Base-by-base conservation (phyloP, 2,329 filamentous ascomycete species). In the Neofusicoccum kwambonambiense region DNA sequence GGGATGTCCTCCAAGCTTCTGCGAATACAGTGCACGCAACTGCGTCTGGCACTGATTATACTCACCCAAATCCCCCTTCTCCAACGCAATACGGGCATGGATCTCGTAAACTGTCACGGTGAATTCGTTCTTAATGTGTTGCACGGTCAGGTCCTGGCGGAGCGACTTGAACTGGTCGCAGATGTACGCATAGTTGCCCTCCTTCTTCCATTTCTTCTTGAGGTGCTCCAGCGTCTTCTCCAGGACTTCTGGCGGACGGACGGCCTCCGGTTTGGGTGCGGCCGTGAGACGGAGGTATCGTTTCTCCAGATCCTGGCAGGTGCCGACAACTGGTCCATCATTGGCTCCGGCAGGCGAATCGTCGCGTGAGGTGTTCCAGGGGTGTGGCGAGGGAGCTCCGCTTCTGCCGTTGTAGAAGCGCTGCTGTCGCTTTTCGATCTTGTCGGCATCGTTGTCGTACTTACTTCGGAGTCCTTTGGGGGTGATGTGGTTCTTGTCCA, bases 1-100 rank as follows among this genome's bases (percentile, higher is more conserved):
- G 75, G 91, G 88, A 79, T 93, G 93, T 73, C 94, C 95, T 75
- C 92, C 92, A 77, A 97, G 83, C 70, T 91, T 90, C 81, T 92
- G 87, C 78, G 87, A 87, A 81, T 99, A 98, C 74, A 99, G 83
- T 70, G 90, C 92, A 79, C 92, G 92, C 76, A 99, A 85, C 82
- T 99, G 95, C 74, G 95, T 98, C 84, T 99, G 95, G 81, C 95
- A 99, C 86, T 99, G 95, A 84, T 99, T 99, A 95, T 99, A 99
- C 95, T 99, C 95, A 99, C 95, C 94, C 83, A 98, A 87, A 84
- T 99, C 95, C 81, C 91, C 93, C 86, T 96, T 97, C 81, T 99
- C 94, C 79, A 99, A 84, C 70, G 95, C 95, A 80, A 99, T 98
- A 67, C 95, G 90, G 69, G 94, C 95, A 81, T 99, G 95, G 67